These are phyloP conservation scores for Colletotrichum sublineola DNA, from an alignment of 2,329 filamentous ascomycete species.

Conservation along the genomic window DNA sequence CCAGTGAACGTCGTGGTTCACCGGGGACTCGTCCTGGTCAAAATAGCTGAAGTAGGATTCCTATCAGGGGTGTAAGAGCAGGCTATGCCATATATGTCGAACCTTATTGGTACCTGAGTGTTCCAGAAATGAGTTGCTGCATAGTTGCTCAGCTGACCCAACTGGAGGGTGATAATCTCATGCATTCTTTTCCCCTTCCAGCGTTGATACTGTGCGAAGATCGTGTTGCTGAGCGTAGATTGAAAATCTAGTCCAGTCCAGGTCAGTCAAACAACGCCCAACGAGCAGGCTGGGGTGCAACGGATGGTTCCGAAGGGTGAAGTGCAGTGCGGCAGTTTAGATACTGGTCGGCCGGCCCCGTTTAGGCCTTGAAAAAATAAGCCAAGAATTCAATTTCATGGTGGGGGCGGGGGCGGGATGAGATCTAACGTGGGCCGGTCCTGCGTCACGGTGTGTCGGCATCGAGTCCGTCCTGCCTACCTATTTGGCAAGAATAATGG, in stretches of 20 bases:
- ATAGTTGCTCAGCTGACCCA: conserved; percentile 94
- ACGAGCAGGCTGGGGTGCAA: neutral
- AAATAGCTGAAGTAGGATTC: conserved; percentile 98
- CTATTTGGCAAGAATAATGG: neutral
- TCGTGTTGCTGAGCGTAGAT: neutral
- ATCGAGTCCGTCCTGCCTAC: conserved; percentile 2
- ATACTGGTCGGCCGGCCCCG: neutral
- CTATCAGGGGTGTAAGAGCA: conserved; percentile 58
- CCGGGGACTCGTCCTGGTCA: conserved; percentile 72
- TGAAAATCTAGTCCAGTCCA: neutral
- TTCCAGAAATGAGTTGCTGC: conserved; percentile 98
- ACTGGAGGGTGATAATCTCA: conserved; percentile 93
- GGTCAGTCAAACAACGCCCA: neutral
- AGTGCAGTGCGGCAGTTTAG: neutral
- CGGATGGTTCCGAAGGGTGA: neutral
- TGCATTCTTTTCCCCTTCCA: conserved; percentile 72
- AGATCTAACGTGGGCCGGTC: neutral
- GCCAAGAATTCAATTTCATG: conserved; percentile 5
- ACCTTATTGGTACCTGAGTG: conserved; percentile 72
- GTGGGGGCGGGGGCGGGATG: conserved; percentile 13
- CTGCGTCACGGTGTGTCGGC: neutral
- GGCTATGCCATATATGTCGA: neutral
- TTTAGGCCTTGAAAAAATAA: conserved; percentile 3
- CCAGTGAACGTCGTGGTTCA: conserved; percentile 92
- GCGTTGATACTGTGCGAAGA: neutral